Evolutionary conservation across 441 rosid species (phyloP).

Genomic region (Populus hybrid): DNA sequence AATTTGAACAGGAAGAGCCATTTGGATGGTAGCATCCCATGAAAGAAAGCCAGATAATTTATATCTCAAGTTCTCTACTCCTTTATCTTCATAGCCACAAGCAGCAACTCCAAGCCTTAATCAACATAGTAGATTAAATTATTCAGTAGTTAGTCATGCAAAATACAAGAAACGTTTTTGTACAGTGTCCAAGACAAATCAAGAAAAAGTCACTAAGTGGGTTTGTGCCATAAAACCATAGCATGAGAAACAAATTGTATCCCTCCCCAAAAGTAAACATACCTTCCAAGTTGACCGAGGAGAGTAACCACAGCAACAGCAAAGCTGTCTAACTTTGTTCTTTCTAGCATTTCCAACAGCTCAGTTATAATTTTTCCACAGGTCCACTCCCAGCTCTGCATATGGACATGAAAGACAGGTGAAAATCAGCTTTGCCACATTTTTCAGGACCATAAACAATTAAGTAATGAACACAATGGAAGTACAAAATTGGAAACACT

Average conservation of each 20-base stretch:
- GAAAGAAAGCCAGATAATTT: slow-evolving; percentile 43
- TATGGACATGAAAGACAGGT: no score
- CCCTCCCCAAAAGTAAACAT: not conserved
- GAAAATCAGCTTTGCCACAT: no score
- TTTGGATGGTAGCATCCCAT: slow-evolving; percentile 29
- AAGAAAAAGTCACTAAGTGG: not conserved
- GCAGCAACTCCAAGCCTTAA: slow-evolving; percentile 59
- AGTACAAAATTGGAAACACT: no score
- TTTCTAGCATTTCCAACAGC: no score
- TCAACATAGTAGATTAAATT: not conserved
- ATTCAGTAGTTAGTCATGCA: not conserved
- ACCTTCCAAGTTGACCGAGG: no score
- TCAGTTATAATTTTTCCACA: no score
- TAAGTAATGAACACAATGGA: no score
- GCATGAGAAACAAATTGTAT: not conserved
- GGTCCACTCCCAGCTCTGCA: no score
- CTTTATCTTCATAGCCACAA: slow-evolving; percentile 55
- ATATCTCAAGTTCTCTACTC: slow-evolving; percentile 45
- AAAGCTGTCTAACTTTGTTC: no score
- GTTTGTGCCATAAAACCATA: not conserved
- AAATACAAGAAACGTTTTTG: not conserved
- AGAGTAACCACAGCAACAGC: no score
- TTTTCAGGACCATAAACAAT: no score
- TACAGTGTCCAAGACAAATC: not conserved
- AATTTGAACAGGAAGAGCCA: slow-evolving; percentile 59